These are phyloP conservation scores for Cladophialophora exuberans DNA, from an alignment of 2,329 filamentous ascomycete species.

Conservation along the genomic window DNA sequence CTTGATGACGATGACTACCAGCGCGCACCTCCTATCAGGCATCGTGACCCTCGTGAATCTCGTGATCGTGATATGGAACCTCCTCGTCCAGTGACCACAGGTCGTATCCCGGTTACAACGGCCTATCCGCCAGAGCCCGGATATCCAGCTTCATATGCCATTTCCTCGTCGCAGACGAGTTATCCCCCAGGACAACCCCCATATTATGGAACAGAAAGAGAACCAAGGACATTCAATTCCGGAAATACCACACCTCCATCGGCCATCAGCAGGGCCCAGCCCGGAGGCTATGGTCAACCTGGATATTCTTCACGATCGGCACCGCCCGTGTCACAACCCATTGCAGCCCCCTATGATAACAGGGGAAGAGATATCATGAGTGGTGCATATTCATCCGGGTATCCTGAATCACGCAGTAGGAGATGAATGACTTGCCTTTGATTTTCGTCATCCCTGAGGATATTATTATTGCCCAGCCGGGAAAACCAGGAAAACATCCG, in stretches of 20 bases:
- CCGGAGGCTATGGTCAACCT: slow-evolving; percentile 22
- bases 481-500: neutral
- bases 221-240: slow-evolving; percentile 27
- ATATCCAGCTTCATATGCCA: slow-evolving; percentile 29
- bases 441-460: slow-evolving; percentile 5
- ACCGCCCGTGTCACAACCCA: slow-evolving; percentile 22
- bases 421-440: slow-evolving; percentile 18
- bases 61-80: slow-evolving; percentile 18
- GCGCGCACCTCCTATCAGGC: slow-evolving; percentile 16
- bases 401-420: slow-evolving; percentile 24
- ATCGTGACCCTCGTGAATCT: slow-evolving; percentile 25
- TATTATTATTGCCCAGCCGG: slow-evolving; percentile 6
- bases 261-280: slow-evolving; percentile 21
- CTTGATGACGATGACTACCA: slow-evolving; percentile 29
- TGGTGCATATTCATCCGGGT: slow-evolving; percentile 17
- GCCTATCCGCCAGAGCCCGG: slow-evolving; percentile 26
- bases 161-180: slow-evolving; percentile 21
- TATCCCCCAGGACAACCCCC: slow-evolving; percentile 26
- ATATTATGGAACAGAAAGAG: slow-evolving; percentile 28
- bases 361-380: slow-evolving; percentile 25
- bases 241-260: slow-evolving; percentile 29
- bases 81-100: slow-evolving; percentile 20
- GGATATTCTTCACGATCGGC: slow-evolving; percentile 26
- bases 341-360: slow-evolving; percentile 24
- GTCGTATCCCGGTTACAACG: slow-evolving; percentile 23